These are phyloP conservation scores for Saksenaea vasiformis DNA, from an alignment of 371 early-diverging fungal genomes.

Conservation along the genomic window DNA sequence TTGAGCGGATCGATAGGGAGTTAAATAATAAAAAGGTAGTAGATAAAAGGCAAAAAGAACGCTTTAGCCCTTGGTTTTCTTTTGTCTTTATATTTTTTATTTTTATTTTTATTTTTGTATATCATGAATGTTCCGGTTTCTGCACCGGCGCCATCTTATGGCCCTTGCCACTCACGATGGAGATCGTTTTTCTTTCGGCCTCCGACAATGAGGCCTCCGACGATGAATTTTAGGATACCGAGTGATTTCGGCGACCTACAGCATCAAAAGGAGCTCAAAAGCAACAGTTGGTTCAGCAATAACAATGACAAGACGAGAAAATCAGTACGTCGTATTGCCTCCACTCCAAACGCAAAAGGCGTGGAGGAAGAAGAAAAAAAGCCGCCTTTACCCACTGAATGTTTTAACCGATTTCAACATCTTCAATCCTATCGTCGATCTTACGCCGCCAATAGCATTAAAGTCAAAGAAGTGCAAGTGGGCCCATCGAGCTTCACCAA, in stretches of 20 bases:
- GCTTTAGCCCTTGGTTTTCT: not conserved
- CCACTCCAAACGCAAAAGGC: constrained; percentile 57
- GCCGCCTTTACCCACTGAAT: not conserved
- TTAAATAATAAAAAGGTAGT: not conserved
- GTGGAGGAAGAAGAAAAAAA: constrained; percentile 12
- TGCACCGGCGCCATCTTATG: not conserved
- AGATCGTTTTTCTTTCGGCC: constrained; percentile 5
- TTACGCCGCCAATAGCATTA: constrained; percentile 82
- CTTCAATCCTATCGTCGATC: constrained; percentile 51
- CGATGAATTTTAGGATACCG: constrained; percentile 36
- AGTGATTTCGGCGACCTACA: constrained; percentile 33
- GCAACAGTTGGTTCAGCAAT: constrained; percentile 47
- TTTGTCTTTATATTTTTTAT: not conserved
- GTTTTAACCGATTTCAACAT: constrained; percentile 11
- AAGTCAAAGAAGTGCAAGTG: constrained; percentile 76
- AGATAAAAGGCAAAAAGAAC: not conserved
- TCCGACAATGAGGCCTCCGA: constrained; percentile 9
- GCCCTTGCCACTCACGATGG: not conserved
- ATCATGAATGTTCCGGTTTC: constrained; percentile 1
- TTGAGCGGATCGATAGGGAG: constrained; percentile 4
- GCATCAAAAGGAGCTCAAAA: constrained; percentile 32
- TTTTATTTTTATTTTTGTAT: not conserved
- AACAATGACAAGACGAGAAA: constrained; percentile 24
- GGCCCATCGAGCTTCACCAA: constrained; percentile 88
- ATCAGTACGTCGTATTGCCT: constrained; percentile 60